Base-by-base conservation (phyloP, 441 rosid genomes). In the Arabidopsis hybrid region DNA sequence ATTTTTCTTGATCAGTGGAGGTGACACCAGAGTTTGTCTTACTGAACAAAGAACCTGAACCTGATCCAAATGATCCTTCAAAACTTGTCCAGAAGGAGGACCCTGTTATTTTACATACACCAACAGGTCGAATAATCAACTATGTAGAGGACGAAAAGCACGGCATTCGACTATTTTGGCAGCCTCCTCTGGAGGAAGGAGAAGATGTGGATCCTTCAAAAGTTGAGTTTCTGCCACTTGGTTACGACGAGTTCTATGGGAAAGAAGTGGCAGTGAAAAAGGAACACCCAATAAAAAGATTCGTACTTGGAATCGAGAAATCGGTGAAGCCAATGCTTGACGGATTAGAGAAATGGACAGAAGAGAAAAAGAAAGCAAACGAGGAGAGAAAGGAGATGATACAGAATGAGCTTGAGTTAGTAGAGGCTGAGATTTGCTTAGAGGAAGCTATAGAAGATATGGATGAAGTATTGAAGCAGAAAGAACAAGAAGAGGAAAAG, bases 361-460 rank as follows among this genome's bases (percentile, higher is more conserved):
- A 91, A 65, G 98, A 87, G 82, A 82, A 82, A 81, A 89, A 85
- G 86, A 86, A 83, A 83, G 80, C 69, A 8, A 42, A 88, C 58
- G 91, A 91, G 73, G 80, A 81, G 74, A 87, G 82, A 58, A 75
- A 82, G 78, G 72, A 89, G 89, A 72, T 86, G 70, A 67, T 84
- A 47, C 83, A 89, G 79, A 83, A 82, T 71, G 90, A 91, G 83
- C 91, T 86, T 60, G 96, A 88, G 14, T 81, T 89, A 60, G 69
- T 88, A 29, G 96, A 93, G 67, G 91, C 96, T 67, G 96, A 93
- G 83, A 65, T 93, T 72, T 76, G 79, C 72, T 84, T 93, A 75
- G 98, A 93, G 82, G 98, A 91, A 82, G 94, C 91, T 36, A 83
- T 91, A 42, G 96, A 90, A 81, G 93, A 89, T 45, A 72, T 89